Evolutionary conservation across 345 rosid genomes (phyloP), one percentile per base, ranked within the genome.

Genomic region (Lepidium aucheri): DNA sequence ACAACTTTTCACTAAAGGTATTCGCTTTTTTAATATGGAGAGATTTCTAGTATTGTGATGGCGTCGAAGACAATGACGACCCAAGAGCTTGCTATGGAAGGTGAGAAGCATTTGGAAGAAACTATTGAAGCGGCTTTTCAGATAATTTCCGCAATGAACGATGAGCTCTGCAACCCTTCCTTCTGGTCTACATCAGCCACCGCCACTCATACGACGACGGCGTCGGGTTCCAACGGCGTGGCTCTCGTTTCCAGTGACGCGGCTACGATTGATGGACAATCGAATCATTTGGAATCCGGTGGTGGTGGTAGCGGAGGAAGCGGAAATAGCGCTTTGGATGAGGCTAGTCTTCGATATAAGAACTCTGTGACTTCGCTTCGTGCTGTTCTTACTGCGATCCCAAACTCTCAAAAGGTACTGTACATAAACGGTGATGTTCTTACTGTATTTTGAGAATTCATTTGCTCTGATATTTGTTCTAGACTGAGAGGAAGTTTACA

Each of bases 301-400:
- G 77, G 40, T 39, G 75, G 72, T 10, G 74, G 66, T 4, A 78
- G 40, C 10, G 74, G 84, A 6, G 89, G 88, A 14, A 73, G 86
- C 0, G 89, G 81, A 9, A 86, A 83, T 65, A 79, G 89, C 4
- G 87, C 86, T 42, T 82, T 95, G 20, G 96, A 95, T 56, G 94
- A 91, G 34, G 95, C 97, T 69, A 84, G 96, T 38, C 79, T 84
- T 45, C 84, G 90, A 24, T 91, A 86, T 65, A 85, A 91, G 77
- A 84, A 76, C 72, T 87, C 95, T 0, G 90, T 95, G 22, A 85
- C 95, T 69, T 84, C 91, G n/a, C 97, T 95, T 64, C 96, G 96
- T 35, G 76, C 86, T 33, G 86, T 91, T 46, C 90, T 91, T 45
- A 13, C 85, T 2, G 87, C 96, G 10, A 95, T 95, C 67, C 90